These are phyloP conservation scores for Podospora conica DNA, from an alignment of 495 filamentous ascomycete genomes.

Conservation along the genomic window DNA sequence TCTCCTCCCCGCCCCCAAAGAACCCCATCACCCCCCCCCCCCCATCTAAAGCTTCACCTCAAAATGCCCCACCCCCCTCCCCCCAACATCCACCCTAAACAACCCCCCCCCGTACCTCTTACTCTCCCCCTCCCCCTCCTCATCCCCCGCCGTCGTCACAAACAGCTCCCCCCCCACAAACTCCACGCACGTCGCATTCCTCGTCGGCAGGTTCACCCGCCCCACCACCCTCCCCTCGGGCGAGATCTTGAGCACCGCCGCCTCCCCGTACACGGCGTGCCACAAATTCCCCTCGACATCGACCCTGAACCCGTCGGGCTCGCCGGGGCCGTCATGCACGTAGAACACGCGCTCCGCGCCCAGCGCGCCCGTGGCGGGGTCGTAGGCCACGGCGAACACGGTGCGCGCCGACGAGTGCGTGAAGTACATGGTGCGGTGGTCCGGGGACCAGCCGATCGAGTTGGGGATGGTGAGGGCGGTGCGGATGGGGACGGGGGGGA, in stretches of 20 bases:
- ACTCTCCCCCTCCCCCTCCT: conserved; percentile 54
- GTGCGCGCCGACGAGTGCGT: conserved; percentile 67
- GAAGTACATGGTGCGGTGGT: conserved; percentile 75
- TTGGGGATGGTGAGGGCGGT: conserved; percentile 70
- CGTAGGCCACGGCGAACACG: conserved; percentile 73
- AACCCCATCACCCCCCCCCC: not conserved
- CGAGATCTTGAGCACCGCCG: conserved; percentile 60
- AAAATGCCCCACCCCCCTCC: conserved; percentile 51
- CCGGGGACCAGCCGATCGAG: conserved; percentile 65
- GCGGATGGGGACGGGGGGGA: conserved; percentile 6
- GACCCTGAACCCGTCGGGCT: conserved; percentile 69
- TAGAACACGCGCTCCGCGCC: conserved; percentile 66
- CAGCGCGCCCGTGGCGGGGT: conserved; percentile 53
- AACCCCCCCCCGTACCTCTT: conserved; percentile 57
- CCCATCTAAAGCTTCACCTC: conserved; percentile 43
- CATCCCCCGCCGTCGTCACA: conserved; percentile 62
- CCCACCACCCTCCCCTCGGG: conserved; percentile 59
- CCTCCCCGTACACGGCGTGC: conserved; percentile 70
- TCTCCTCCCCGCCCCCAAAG: too few species aligned
- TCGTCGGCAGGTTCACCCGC: conserved; percentile 60
- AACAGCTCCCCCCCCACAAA: conserved; percentile 72
- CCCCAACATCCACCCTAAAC: conserved; percentile 63
- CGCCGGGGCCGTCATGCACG: conserved; percentile 52
- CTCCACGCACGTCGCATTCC: conserved; percentile 61
- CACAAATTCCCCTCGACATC: conserved; percentile 69